phyloP scores from a whole-genome alignment of 2,329 filamentous ascomycete species.

The Colletotrichum neosansevieriae region DNA sequence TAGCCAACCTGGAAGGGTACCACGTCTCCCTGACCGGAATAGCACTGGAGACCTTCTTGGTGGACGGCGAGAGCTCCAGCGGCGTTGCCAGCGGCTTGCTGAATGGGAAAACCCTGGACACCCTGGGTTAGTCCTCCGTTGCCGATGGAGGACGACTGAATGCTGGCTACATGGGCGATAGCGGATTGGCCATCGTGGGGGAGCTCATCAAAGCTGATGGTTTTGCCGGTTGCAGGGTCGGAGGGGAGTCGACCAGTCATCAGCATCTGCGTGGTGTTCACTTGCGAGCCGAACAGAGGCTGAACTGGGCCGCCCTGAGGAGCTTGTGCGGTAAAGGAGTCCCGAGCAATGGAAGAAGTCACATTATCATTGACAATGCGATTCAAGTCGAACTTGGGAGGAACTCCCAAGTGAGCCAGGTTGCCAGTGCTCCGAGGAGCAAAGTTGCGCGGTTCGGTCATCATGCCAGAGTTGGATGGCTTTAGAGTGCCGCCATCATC shows the following conservation, averaged over 20 bases:
- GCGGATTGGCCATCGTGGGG: not conserved
- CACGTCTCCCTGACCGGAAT: conserved; percentile 21
- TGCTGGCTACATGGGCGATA: not conserved
- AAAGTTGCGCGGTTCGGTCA: conserved; percentile 58
- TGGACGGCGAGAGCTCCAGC: not conserved
- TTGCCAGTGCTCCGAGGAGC: conserved; percentile 50
- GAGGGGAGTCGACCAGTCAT: conserved; percentile 16
- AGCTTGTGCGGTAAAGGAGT: conserved; percentile 15
- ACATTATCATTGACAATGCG: not conserved
- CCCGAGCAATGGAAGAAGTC: not conserved
- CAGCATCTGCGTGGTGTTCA: conserved; percentile 18
- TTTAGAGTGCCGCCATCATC: conserved; percentile 22
- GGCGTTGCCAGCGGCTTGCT: not conserved
- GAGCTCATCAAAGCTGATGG: conserved; percentile 11
- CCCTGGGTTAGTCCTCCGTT: conserved; percentile 2
- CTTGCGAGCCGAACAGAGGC: conserved; percentile 21
- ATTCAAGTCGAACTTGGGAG: conserved; percentile 53
- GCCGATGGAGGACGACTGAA: not conserved
- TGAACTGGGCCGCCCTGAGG: conserved; percentile 6
- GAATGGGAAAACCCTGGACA: conserved; percentile 1
- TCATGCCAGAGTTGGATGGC: conserved; percentile 38
- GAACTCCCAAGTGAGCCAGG: conserved; percentile 46
- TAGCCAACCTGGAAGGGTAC: conserved; percentile 21
- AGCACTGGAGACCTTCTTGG: conserved; percentile 8
- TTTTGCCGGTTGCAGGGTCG: not conserved